These are phyloP conservation scores for Letharia lupina DNA, from an alignment of 495 filamentous ascomycete species.

Conservation along the genomic window DNA sequence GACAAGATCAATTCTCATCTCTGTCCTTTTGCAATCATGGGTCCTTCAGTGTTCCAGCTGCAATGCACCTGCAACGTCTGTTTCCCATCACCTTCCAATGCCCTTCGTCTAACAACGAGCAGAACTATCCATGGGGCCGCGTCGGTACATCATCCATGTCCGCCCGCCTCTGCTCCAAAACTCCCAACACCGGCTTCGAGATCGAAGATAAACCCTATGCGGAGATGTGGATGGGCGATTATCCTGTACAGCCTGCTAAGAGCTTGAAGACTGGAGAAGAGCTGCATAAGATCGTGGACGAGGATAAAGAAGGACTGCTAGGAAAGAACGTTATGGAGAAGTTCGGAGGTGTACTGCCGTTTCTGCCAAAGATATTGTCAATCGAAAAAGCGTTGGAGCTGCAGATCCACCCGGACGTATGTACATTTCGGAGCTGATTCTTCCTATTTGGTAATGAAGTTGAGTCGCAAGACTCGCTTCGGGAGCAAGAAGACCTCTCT, in stretches of 20 bases:
- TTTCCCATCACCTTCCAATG: background rate
- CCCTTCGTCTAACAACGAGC: background rate
- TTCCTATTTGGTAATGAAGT: no score
- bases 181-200: slow-evolving; percentile 32
- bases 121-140: slow-evolving; percentile 46
- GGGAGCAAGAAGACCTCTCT: no score
- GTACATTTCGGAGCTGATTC: no score
- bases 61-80: slow-evolving; percentile 22
- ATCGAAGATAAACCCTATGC: slow-evolving; percentile 41
- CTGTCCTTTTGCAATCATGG: slow-evolving; percentile 4
- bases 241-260: slow-evolving; percentile 60
- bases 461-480: no score
- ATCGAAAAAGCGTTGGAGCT: slow-evolving; percentile 71
- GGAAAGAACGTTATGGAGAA: slow-evolving; percentile 55
- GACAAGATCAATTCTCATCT: background rate
- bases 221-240: slow-evolving; percentile 76
- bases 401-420: slow-evolving; percentile 63
- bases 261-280: slow-evolving; percentile 53
- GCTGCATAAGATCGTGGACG: slow-evolving; percentile 56
- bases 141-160: slow-evolving; percentile 38
- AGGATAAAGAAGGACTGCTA: slow-evolving; percentile 54
- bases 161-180: slow-evolving; percentile 37
- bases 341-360: slow-evolving; percentile 60
- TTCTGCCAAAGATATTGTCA: slow-evolving; percentile 71
- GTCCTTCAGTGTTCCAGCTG: slow-evolving; percentile 21